Evolutionary conservation across 2,329 filamentous ascomycete genomes (phyloP).

Genomic region (Davidsoniella neocaledoniae): DNA sequence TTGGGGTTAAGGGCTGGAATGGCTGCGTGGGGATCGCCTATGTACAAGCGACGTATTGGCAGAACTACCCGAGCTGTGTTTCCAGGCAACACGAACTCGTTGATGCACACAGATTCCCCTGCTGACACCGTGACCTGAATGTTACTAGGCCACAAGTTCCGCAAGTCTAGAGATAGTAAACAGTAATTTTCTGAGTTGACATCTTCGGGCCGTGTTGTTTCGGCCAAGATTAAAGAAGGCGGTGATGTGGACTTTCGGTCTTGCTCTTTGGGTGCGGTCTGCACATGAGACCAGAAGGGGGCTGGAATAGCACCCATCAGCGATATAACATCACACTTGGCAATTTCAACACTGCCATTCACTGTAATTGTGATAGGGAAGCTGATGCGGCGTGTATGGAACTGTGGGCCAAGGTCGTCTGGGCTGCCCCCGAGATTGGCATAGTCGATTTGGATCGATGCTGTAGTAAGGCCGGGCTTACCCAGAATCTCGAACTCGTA

Average conservation of each 20-base stretch:
- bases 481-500: conserved; percentile 78
- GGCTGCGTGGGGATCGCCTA: conserved; percentile 58
- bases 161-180: conserved; percentile 64
- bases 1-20: conserved; percentile 69
- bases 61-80: conserved; percentile 61
- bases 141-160: conserved; percentile 77
- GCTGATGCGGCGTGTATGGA: conserved; percentile 70
- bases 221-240: neutral
- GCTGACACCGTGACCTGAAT: conserved; percentile 48
- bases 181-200: conserved; percentile 48
- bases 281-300: conserved; percentile 37
- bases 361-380: conserved; percentile 76
- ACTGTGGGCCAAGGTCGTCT: conserved; percentile 52
- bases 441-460: conserved; percentile 72
- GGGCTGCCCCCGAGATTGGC: conserved; percentile 56
- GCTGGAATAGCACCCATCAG: conserved; percentile 49
- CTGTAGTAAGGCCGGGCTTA: conserved; percentile 67
- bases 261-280: neutral
- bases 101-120: conserved; percentile 30
- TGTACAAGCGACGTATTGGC: conserved; percentile 56
- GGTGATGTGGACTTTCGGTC: no score
- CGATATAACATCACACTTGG: conserved; percentile 62
- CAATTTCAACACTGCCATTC: conserved; percentile 74
- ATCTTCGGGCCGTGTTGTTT: neutral
- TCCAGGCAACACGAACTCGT: conserved; percentile 45